phyloP scores from a whole-genome alignment of 257 asterid species.

The Solanum rostratum region DNA sequence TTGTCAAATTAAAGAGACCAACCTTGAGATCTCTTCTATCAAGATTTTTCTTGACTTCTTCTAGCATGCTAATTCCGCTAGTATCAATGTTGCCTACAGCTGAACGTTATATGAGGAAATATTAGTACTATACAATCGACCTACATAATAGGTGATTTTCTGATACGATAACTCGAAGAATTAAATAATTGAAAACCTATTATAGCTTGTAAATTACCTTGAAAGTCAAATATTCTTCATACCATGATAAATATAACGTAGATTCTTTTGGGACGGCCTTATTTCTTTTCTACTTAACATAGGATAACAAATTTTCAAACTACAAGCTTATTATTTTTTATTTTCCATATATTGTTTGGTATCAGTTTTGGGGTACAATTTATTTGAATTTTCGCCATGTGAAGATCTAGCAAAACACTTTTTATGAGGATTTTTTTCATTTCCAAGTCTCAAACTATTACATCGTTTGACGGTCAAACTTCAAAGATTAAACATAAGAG shows the following conservation, averaged over 20 bases:
- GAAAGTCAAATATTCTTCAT: no score
- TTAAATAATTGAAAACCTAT: neutral
- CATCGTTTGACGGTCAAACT: neutral
- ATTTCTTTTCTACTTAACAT: neutral
- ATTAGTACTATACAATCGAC: no score
- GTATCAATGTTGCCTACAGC: conserved; percentile 97
- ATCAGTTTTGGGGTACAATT: neutral
- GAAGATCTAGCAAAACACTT: neutral
- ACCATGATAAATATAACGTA: neutral
- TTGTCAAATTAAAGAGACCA: neutral
- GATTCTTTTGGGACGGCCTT: neutral
- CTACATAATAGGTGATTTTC: no score
- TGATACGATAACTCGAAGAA: no score
- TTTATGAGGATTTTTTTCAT: neutral
- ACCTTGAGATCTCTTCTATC: conserved; percentile 92
- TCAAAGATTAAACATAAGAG: neutral
- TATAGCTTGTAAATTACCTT: neutral
- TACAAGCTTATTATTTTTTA: neutral
- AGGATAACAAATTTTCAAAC: neutral
- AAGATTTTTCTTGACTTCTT: conserved; percentile 60
- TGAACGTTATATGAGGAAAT: conserved; percentile 11
- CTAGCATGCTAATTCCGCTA: conserved; percentile 87
- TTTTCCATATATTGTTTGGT: neutral
- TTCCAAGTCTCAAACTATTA: neutral
- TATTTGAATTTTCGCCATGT: neutral